phyloP scores from a whole-genome alignment of 2,329 filamentous ascomycete genomes.

The Amylocarpus encephaloides region DNA sequence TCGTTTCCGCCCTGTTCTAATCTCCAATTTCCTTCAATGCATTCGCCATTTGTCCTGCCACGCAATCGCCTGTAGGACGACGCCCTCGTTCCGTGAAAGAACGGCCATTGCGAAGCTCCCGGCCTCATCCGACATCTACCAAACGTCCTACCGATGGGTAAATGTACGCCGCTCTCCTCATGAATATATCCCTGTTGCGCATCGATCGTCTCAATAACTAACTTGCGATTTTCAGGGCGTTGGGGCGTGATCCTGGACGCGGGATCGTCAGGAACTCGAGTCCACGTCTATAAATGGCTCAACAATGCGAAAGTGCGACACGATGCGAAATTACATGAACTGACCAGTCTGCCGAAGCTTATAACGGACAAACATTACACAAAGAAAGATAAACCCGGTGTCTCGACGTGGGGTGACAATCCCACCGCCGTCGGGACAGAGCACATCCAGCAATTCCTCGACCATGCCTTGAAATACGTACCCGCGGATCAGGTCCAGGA shows the following conservation, averaged over 20 bases:
- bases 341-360: conserved; percentile 69
- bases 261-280: conserved; percentile 90
- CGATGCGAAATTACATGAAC: conserved; percentile 50
- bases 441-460: conserved; percentile 71
- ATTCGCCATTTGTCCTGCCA: conserved; percentile 16
- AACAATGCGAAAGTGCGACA: conserved; percentile 63
- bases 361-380: conserved; percentile 82
- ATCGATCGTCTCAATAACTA: neutral
- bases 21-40: conserved; percentile 16
- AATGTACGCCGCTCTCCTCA: conserved; percentile 24
- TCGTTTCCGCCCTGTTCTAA: conserved; percentile 15
- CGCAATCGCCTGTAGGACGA: conserved; percentile 8
- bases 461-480: conserved; percentile 74
- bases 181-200: conserved; percentile 4
- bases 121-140: neutral
- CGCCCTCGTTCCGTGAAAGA: conserved; percentile 6
- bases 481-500: conserved; percentile 69
- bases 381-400: conserved; percentile 88
- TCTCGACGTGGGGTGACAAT: conserved; percentile 80
- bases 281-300: conserved; percentile 93
- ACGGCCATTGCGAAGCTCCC: conserved; percentile 3
- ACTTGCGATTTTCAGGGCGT: conserved; percentile 34
- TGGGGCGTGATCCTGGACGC: conserved; percentile 97
- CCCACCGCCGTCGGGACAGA: conserved; percentile 72
- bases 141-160: conserved; percentile 25